A percentile compares a stretch with the other conserved stretches of the same genome.
Evolutionary conservation across 228 moss, liverwort and hornwort genomes (phyloP).

Genomic region (Sphagnum magellanicum): DNA sequence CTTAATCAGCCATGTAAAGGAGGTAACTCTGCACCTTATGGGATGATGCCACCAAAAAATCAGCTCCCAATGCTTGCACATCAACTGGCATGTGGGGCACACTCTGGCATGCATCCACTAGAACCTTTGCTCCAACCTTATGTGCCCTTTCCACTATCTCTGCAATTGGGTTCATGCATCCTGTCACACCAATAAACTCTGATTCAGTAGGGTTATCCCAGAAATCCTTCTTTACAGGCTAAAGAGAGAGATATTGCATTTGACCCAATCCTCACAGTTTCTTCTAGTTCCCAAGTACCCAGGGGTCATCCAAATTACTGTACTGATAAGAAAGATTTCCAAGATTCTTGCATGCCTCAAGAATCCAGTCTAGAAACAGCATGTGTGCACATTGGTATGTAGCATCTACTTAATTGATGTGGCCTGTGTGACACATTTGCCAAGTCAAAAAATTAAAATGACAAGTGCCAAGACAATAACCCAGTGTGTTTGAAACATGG

Average conservation of each 20-base stretch:
- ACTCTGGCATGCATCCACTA: constrained; percentile 93
- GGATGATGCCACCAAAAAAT: constrained; percentile 90
- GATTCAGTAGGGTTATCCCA: background rate
- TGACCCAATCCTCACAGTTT: no score
- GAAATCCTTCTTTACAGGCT: background rate
- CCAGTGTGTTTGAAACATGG: constrained; percentile 74
- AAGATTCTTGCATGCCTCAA: background rate
- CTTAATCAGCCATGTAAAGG: no score
- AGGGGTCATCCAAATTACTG: no score
- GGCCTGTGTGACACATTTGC: no score
- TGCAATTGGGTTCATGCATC: constrained; percentile 60
- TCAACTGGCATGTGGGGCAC: constrained; percentile 96
- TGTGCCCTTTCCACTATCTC: constrained; percentile 84
- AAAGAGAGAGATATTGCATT: no score
- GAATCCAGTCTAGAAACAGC: background rate
- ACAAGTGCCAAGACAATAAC: constrained; percentile 18
- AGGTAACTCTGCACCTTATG: constrained; percentile 58
- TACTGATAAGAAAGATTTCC: background rate
- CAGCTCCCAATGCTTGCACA: constrained; percentile 82
- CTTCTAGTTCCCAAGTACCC: no score
- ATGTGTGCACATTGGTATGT: background rate
- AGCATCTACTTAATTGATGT: background rate
- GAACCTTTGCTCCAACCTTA: constrained; percentile 77
- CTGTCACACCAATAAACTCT: constrained; percentile 24
- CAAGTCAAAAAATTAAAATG: background rate